Percentiles rank a stretch among this genome's conserved stretches.
These are phyloP conservation scores for Mycena galericulata DNA, from an alignment of 768 basidiomycete species.

Conservation along the genomic window DNA sequence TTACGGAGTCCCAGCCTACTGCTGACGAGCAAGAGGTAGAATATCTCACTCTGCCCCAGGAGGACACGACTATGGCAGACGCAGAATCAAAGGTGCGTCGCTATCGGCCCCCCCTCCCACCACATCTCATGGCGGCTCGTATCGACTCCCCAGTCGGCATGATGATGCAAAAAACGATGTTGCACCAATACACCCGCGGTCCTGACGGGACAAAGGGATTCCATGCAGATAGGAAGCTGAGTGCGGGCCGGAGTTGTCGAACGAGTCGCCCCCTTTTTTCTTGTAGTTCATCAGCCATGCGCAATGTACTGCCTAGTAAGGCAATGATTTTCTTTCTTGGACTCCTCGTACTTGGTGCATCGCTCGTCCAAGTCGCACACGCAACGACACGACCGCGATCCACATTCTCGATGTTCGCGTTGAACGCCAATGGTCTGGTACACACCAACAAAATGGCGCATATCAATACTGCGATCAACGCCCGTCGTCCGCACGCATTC, in stretches of 20 bases:
- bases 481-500: not conserved
- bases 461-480: not conserved
- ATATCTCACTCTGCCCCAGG: not conserved
- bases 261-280: constrained; percentile 4
- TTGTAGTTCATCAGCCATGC: not conserved
- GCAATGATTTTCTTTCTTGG: not conserved
- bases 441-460: not conserved
- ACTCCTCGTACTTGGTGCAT: not conserved
- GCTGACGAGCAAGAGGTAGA: not conserved
- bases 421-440: constrained; percentile 6
- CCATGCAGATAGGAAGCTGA: not conserved
- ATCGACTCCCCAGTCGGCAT: not conserved
- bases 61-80: not conserved
- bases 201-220: constrained; percentile 18
- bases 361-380: not conserved
- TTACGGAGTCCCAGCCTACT: not conserved
- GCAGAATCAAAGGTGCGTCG: not conserved
- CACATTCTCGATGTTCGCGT: not conserved
- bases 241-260: not conserved
- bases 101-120: no score
- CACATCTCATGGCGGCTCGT: constrained; percentile 15
- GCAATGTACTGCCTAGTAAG: not conserved
- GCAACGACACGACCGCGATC: not conserved
- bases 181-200: constrained; percentile 7
- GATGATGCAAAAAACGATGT: constrained; percentile 1